Conservation (phyloP, 805 yeast species). For the Hanseniaspora jakobsenii region DNA sequence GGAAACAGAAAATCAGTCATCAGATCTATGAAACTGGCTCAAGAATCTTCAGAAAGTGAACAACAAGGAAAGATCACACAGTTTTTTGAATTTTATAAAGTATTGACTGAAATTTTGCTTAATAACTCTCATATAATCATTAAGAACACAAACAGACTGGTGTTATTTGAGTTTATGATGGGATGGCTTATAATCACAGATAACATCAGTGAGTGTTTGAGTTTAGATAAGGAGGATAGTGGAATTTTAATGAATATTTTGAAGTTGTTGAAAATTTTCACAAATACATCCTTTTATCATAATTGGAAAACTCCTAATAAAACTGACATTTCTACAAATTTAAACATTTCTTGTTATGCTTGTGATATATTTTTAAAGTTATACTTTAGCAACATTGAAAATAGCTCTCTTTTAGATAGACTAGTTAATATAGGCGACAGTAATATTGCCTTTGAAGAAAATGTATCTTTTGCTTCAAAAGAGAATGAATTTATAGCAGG, state of each 20-base stretch:
- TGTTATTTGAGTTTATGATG: conserved; percentile 5
- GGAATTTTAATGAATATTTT: conserved; percentile 1
- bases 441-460: neutral
- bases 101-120: neutral
- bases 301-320: too few relatives aligned
- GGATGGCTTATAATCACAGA: conserved; percentile 3
- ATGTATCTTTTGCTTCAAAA: too few relatives aligned
- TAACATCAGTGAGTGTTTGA: conserved; percentile 7
- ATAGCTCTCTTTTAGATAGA: conserved; percentile 4
- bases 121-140: neutral
- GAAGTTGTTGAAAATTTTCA: conserved; percentile 1
- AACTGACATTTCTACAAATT: too few relatives aligned
- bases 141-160: neutral
- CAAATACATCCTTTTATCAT: too few relatives aligned
- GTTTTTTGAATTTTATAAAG: conserved; percentile 2
- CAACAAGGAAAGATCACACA: neutral
- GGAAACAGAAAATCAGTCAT: too few relatives aligned
- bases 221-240: neutral
- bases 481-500: too few relatives aligned
- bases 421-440: neutral
- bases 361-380: conserved; percentile 9
- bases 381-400: conserved; percentile 4
- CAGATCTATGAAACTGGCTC: too few relatives aligned
- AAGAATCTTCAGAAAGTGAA: too few relatives aligned
- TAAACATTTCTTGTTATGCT: conserved; percentile 1